These are phyloP conservation scores for Arabidopsis thaliana DNA, from an alignment of 345 rosid species.

Conservation along the genomic window DNA sequence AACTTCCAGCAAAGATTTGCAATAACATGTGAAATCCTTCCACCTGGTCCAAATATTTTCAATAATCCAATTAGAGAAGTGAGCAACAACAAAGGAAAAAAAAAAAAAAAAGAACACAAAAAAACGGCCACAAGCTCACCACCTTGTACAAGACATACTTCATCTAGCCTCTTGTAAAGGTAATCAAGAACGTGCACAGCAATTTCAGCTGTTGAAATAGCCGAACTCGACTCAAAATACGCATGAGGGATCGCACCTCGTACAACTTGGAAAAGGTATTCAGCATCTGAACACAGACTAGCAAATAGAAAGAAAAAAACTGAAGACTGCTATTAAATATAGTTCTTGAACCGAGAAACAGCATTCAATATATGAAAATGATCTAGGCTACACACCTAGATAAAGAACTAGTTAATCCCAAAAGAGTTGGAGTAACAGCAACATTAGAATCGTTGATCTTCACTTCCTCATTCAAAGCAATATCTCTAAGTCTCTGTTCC, in stretches of 20 bases:
- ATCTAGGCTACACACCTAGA: conserved; percentile 58
- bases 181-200: conserved; percentile 75
- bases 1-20: conserved; percentile 78
- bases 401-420: conserved; percentile 78
- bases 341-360: conserved; percentile 5
- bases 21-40: conserved; percentile 76
- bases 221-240: conserved; percentile 57
- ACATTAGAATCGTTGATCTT: conserved; percentile 53
- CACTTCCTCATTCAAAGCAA: conserved; percentile 86
- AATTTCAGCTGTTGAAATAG: conserved; percentile 64
- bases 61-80: conserved; percentile 21
- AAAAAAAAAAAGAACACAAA: background rate
- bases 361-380: background rate
- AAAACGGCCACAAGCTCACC: conserved; percentile 77
- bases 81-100: conserved; percentile 22
- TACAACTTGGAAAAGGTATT: conserved; percentile 62
- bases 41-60: conserved; percentile 64
- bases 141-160: conserved; percentile 84
- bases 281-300: conserved; percentile 46
- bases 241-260: conserved; percentile 68
- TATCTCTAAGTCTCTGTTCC: conserved; percentile 64
- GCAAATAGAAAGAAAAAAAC: background rate
- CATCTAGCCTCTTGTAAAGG: conserved; percentile 79
- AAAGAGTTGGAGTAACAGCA: conserved; percentile 64
- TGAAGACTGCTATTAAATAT: background rate